Evolutionary conservation across 2,329 filamentous ascomycete species (phyloP).

Genomic region (Cylindrodendrum hubeiense): DNA sequence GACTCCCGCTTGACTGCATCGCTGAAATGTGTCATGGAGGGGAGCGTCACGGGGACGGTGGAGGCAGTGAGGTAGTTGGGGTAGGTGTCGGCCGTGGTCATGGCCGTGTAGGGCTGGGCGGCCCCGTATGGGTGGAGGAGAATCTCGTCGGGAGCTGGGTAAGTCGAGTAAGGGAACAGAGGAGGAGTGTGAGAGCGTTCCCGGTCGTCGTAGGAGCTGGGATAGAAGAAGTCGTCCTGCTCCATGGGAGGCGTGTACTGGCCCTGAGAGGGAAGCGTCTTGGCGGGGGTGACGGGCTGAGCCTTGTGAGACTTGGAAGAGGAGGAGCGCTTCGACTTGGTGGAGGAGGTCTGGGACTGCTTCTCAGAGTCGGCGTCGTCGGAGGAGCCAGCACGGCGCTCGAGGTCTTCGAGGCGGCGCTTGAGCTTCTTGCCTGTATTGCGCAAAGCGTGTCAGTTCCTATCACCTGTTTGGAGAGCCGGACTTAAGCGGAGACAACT

Average conservation of each 20-base stretch:
- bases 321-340: constrained; percentile 49
- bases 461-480: neutral
- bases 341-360: constrained; percentile 42
- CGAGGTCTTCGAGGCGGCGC: constrained; percentile 87
- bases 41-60: constrained; percentile 70
- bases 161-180: constrained; percentile 75
- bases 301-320: constrained; percentile 46
- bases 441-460: constrained; percentile 29
- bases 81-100: constrained; percentile 65
- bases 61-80: constrained; percentile 66
- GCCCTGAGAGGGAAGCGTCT: constrained; percentile 58
- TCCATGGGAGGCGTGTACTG: constrained; percentile 74
- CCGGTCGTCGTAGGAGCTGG: constrained; percentile 70
- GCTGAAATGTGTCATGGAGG: constrained; percentile 73
- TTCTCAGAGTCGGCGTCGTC: constrained; percentile 59
- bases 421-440: constrained; percentile 88
- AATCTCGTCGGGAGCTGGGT: constrained; percentile 75
- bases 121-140: constrained; percentile 71
- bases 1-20: constrained; percentile 76
- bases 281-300: constrained; percentile 46
- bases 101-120: constrained; percentile 63
- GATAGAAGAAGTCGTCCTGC: constrained; percentile 76
- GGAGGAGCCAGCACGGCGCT: constrained; percentile 76
- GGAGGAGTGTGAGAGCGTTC: constrained; percentile 80
- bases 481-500: constrained; percentile 50